Base-by-base conservation (phyloP, 208 protist genomes). In the Novymonas esmeraldas region DNA sequence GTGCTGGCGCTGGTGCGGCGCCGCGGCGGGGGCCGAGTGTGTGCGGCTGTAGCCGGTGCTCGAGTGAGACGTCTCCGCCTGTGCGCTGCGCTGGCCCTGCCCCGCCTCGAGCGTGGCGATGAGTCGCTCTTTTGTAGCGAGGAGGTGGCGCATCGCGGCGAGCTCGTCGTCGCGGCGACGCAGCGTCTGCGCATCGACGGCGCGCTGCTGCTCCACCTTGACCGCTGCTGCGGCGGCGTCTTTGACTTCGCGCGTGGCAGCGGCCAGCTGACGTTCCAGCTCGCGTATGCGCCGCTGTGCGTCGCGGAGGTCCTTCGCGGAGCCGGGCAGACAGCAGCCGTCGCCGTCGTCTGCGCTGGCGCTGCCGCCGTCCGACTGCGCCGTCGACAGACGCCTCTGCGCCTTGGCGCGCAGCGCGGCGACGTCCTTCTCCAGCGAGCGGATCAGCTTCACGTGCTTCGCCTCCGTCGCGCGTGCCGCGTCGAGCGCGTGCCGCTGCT, bases 241-340 rank as follows among this genome's bases (percentile, higher is more conserved):
- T 20, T 42, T 64, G 42, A 45, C 70, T 3, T 81, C 62, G 1
- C 38, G 13, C 18, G 38, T 58, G 13, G 70, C 42, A 1, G 38
- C 45, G 3, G 22, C 44, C 11, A 78, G 69, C 18, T 64, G 69
- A 18, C 63, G 70, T 62, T 71, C 57, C 7, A 70, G 49, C n/a
- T 68, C 67, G 26, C 76, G 64, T n/a, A 79, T 34, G 7, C 42
- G 49, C 2, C 59, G 51, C 44, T 81, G 69, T 20, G 68, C 57
- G 41, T 72, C 58, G 11, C 66, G 50, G 56, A 79, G 54, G 22
- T 81, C 73, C 50, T 76, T 77, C 16, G 76, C 56, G 2, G 77
- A 75, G 11, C 67, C 75, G 14, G 83, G 77, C 29, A 87, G 44
- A 24, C 71, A 72, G 49, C 5, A 72, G 38, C 57, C 54, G 5